phyloP scores from a whole-genome alignment of 2,329 filamentous ascomycete species.

The Nothopassalora personata region DNA sequence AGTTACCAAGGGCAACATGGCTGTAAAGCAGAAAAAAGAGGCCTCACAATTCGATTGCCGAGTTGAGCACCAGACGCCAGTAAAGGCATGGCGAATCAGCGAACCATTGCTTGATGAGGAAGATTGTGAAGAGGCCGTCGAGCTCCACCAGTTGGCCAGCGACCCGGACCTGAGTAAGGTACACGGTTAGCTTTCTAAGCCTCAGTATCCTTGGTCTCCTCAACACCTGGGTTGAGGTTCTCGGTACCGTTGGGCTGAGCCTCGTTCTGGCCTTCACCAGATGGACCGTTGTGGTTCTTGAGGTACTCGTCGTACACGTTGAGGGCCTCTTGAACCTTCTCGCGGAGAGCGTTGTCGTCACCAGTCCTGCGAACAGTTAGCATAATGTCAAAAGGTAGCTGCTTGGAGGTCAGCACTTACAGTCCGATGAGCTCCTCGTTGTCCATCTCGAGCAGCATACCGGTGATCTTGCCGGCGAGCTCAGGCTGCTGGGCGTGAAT shows the following conservation, averaged over 20 bases:
- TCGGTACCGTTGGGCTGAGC: slow-evolving; percentile 31
- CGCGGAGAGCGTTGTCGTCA: slow-evolving; percentile 79
- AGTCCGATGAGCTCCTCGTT: slow-evolving; percentile 89
- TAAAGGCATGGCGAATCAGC: slow-evolving; percentile 11
- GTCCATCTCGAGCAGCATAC: slow-evolving; percentile 99
- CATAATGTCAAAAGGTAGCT: slow-evolving; percentile 6
- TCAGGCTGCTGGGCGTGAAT: slow-evolving; percentile 92
- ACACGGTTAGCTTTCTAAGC: slow-evolving; percentile 25
- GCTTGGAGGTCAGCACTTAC: slow-evolving; percentile 57
- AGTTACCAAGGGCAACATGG: slow-evolving; percentile 4
- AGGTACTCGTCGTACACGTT: slow-evolving; percentile 98
- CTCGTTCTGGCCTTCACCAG: slow-evolving; percentile 27
- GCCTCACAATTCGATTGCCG: slow-evolving; percentile 1
- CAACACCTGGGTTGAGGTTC: slow-evolving; percentile 31
- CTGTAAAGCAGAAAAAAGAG: slow-evolving; percentile 10
- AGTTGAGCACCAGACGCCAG: slow-evolving; percentile 9
- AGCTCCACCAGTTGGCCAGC: slow-evolving; percentile 11
- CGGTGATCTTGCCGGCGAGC: slow-evolving; percentile 97
- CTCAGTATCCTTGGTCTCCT: slow-evolving; percentile 30
- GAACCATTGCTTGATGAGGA: slow-evolving; percentile 13
- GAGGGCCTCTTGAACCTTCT: slow-evolving; percentile 96
- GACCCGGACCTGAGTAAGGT: slow-evolving; percentile 7
- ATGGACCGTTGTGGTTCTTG: slow-evolving; percentile 63
- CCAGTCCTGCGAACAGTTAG: slow-evolving; percentile 61
- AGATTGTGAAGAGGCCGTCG: slow-evolving; percentile 13